Evolutionary conservation across 2,329 filamentous ascomycete genomes (phyloP), one percentile per base, ranked within the genome.

Genomic region (Venturia pyrina): DNA sequence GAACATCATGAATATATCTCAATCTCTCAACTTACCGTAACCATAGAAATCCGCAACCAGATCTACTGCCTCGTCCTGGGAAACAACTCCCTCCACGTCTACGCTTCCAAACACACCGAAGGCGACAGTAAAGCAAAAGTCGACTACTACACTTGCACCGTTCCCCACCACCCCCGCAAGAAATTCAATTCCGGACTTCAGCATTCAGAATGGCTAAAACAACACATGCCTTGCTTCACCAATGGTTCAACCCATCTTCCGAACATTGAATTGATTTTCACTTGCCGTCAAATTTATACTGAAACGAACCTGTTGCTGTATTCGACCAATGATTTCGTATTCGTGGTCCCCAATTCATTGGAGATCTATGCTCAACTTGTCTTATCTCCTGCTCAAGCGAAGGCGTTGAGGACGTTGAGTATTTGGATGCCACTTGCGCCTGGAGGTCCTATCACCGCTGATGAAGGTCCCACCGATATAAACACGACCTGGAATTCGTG

Each of bases 171-270:
- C 41, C 15, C 17, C 40, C 37, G 44, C 15, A 13, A 62, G 1
- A 7, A 17, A 13, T 24, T 17, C 19, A 34, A 40, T 7, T n/a
- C 44, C 5, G 34, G 44, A 6, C 24, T 19, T n/a, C 41, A 34
- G 6, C 41, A 64, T 40, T 24, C 43, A 2, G 62, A 64, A 64
- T 64, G 62, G 62, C 44, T 64, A 1, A 17, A 64, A 10, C 41
- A 64, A 32, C 62, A 64, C 8, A 21, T 64, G 28, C 15, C 53
- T 8, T 64, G 62, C 62, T 64, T 48, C n/a, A 50, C 44, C n/a
- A 19, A 5, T 8, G 43, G 43, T 17, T 50, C 34, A 24, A 7
- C 34, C 15, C 41, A 28, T 8, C 46, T 53, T 3, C 62, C 62
- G 2, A 53, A 64, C 24, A 6, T 53, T 3, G 41, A 11, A 8